Evolutionary conservation across 2,329 filamentous ascomycete species (phyloP), one percentile per base, ranked within the genome.

Genomic region (Stagonosporopsis tanaceti): DNA sequence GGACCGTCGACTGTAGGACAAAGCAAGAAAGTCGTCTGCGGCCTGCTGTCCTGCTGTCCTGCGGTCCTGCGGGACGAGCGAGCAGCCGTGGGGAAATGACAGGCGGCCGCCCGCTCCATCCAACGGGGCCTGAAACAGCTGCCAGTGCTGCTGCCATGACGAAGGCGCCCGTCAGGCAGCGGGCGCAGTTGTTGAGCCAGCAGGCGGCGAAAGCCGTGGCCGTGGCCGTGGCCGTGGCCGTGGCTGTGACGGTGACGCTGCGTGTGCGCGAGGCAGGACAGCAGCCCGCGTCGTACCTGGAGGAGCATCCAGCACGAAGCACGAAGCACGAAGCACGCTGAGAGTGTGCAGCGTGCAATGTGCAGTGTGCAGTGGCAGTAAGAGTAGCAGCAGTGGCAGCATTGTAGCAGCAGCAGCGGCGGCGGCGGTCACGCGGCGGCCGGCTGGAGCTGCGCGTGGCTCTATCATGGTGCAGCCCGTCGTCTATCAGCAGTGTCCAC

Each of bases 21-120:
- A 22, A 11, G 15, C 15, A 17, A 22, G 6, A 11, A 3, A 6
- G 37, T 17, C 6, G 17, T 7, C 15, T 17, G 17, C 35, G 5
- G 15, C 9, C 17, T 5, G 22, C 14, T 15, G 25, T 27, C 25
- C 25, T 27, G 25, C 25, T 27, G 8, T 8, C 11, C 28, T 46
- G 52, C 37, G 42, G 41, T 51, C 40, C 46, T 54, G 45, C 44
- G 39, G 57, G 45, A 53, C 32, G 32, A 47, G 47, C 20, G 32
- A 47, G 39, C 37, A 22, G 37, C 24, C 41, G 45, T 52, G 51
- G 57, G 57, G 57, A 60, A 57, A 56, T 47, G 53, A 50, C 53
- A 57, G 57, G 57, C 45, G 42, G 51, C 28, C 37, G 41, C 11
- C 39, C 8, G 45, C 41, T 39, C 50, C 41, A 46, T 56, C 42